These are phyloP conservation scores for Fusarium guadeloupense DNA, from an alignment of 2,329 filamentous ascomycete species.

Conservation along the genomic window DNA sequence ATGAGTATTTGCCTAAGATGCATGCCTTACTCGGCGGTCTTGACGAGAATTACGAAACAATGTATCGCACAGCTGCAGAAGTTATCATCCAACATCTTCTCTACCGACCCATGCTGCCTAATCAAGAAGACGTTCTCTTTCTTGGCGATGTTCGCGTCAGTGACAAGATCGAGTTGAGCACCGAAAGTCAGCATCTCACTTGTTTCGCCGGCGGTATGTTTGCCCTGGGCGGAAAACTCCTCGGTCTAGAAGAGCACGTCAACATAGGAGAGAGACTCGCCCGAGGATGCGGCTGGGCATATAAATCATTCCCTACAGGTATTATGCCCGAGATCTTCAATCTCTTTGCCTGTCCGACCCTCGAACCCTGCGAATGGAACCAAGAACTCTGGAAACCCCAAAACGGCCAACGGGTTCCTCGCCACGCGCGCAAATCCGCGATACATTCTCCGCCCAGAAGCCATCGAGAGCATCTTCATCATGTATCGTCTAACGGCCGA, in stretches of 20 bases:
- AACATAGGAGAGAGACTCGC: constrained; percentile 59
- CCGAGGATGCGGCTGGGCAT: constrained; percentile 66
- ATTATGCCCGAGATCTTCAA: constrained; percentile 67
- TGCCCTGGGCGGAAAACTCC: constrained; percentile 68
- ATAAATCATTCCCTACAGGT: constrained; percentile 61
- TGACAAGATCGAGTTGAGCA: constrained; percentile 37
- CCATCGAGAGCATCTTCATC: constrained; percentile 58
- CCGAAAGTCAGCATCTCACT: constrained; percentile 62
- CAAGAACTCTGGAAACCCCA: constrained; percentile 49
- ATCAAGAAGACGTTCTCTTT: constrained; percentile 67
- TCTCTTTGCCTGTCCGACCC: constrained; percentile 55
- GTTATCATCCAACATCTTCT: constrained; percentile 69
- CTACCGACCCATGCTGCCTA: constrained; percentile 73
- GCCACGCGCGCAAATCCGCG: constrained; percentile 60
- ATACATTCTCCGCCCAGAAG: constrained; percentile 62
- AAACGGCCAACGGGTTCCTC: constrained; percentile 68
- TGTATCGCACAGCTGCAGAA: constrained; percentile 72
- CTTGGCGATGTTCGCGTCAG: constrained; percentile 44
- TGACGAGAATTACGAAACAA: constrained; percentile 65
- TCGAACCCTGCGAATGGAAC: constrained; percentile 46
- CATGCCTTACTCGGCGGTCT: constrained; percentile 72
- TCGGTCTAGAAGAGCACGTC: constrained; percentile 60
- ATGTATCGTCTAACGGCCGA: constrained; percentile 61
- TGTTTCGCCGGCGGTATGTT: constrained; percentile 77
- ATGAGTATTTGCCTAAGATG: constrained; percentile 70